Evolutionary conservation across 2,329 filamentous ascomycete genomes (phyloP), one percentile per base, ranked within the genome.

Genomic region (Ophiostoma tasmaniense): DNA sequence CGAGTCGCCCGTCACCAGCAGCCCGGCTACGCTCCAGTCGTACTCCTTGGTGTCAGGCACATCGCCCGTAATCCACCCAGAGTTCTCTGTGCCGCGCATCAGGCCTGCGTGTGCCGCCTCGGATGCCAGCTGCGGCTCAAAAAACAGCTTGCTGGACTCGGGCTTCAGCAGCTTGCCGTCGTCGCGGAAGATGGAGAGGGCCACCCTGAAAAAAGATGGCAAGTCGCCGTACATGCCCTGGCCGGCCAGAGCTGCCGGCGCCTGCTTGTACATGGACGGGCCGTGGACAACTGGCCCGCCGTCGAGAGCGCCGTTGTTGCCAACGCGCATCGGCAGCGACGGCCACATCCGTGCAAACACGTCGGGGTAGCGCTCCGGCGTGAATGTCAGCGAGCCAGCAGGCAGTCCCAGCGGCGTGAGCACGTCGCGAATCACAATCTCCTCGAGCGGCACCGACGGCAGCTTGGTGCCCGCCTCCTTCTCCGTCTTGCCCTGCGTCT

Each of bases 171-270:
- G 71, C 59, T 78, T 81, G 3, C 79, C 81, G 67, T 86, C 83
- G 64, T 85, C 80, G 1, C 75, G 74, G 0, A 85, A 76, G 1
- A 87, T 73, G 1, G 82, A 83, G 2, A 75, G 76, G 2, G 84
- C 73, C 5, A 86, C 74, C 45, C 79, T 79, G 67, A 81, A 71
- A 69, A 82, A 86, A 28, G 82, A 79, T 0, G 71, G 45, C 6
- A 80, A 76, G 2, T 76, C 74, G 2, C 77, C 77, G 67, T 74
- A 79, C 4, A 75, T 64, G 1, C 79, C 79, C 64, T 77, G 75
- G 0, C 80, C 80, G 25, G 78, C 80, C 55, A 71, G 33, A 61
- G 72, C 66, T 0, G 62, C 66, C 1, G 64, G 45, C 1, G 55
- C 50, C 52, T 59, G 3, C 66, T 55, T 65, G 45, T 71, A 70